A percentile compares a stretch with the other conserved stretches of the same genome.
Conservation (phyloP, 2,329 filamentous ascomycete genomes). For the Trichothecium roseum region DNA sequence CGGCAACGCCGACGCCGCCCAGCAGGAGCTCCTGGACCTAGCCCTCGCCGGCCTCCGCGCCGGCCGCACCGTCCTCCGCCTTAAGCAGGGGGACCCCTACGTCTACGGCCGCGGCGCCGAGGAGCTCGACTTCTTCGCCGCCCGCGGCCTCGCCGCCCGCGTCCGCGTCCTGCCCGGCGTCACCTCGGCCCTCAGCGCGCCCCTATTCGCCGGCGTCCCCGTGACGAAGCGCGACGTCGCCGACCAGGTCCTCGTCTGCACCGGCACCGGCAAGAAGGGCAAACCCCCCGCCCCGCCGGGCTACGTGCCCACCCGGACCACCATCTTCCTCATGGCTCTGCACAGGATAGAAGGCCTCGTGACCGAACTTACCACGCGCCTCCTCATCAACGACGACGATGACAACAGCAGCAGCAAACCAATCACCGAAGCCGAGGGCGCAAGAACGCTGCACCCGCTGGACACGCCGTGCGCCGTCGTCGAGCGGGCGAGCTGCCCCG, state of each 20-base stretch:
- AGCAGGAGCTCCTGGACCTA: constrained; percentile 75
- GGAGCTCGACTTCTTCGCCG: constrained; percentile 75
- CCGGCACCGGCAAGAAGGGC: constrained; percentile 87
- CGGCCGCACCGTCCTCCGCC: constrained; percentile 72
- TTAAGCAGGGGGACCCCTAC: constrained; percentile 97
- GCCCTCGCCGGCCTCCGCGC: constrained; percentile 55
- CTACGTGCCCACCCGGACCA: constrained; percentile 66
- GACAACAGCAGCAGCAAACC: constrained; percentile 13
- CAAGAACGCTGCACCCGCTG: constrained; percentile 53
- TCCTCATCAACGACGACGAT: constrained; percentile 19
- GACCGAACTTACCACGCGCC: constrained; percentile 49
- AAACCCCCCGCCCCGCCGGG: constrained; percentile 71
- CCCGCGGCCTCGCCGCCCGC: constrained; percentile 53
- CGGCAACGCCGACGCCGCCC: constrained; percentile 87
- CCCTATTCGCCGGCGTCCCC: constrained; percentile 80
- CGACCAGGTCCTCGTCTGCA: constrained; percentile 93
- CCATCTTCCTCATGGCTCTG: constrained; percentile 91
- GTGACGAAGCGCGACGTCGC: constrained; percentile 81
- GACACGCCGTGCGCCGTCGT: constrained; percentile 85
- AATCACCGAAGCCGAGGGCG: constrained; percentile 15
- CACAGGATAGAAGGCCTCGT: constrained; percentile 73
- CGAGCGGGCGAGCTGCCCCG: constrained; percentile 85
- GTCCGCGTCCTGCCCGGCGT: constrained; percentile 76
- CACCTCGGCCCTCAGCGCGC: constrained; percentile 77
- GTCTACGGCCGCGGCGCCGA: constrained; percentile 92